These are phyloP conservation scores for Cytospora chrysosperma DNA, from an alignment of 2,329 filamentous ascomycete genomes.

Conservation along the genomic window DNA sequence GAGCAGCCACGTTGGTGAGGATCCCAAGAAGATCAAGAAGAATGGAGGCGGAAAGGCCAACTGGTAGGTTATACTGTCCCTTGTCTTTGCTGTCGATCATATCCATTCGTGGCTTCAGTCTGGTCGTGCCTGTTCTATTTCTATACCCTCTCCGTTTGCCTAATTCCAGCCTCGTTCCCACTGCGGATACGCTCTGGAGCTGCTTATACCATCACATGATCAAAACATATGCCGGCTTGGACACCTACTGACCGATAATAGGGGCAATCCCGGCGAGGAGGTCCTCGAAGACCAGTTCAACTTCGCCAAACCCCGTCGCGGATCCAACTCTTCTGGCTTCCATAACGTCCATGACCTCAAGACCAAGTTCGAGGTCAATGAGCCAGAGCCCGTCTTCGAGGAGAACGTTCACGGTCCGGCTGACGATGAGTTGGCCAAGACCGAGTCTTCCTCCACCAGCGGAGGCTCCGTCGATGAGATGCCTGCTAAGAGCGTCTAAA, in stretches of 20 bases:
- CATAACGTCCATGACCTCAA: constrained; percentile 76
- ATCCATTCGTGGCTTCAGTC: background rate
- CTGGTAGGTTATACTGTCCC: constrained; percentile 62
- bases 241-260: constrained; percentile 37
- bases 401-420: constrained; percentile 74
- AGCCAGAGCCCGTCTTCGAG: constrained; percentile 89
- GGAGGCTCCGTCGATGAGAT: constrained; percentile 55
- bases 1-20: constrained; percentile 72
- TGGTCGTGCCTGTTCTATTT: background rate
- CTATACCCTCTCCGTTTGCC: background rate
- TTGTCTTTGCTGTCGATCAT: background rate
- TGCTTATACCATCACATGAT: background rate
- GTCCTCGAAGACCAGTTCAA: constrained; percentile 81
- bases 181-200: background rate
- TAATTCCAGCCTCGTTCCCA: background rate
- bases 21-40: constrained; percentile 96
- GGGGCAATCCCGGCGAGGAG: constrained; percentile 83
- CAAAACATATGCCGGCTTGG: background rate
- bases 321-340: constrained; percentile 82
- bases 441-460: constrained; percentile 56
- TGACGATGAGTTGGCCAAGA: constrained; percentile 57
- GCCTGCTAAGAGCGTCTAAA: constrained; percentile 31
- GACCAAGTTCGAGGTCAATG: constrained; percentile 93
- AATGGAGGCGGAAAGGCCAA: constrained; percentile 90
- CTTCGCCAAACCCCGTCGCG: constrained; percentile 81